Base-by-base conservation (phyloP, 139 green algal genomes). In the Coelastrella sp. region DNA sequence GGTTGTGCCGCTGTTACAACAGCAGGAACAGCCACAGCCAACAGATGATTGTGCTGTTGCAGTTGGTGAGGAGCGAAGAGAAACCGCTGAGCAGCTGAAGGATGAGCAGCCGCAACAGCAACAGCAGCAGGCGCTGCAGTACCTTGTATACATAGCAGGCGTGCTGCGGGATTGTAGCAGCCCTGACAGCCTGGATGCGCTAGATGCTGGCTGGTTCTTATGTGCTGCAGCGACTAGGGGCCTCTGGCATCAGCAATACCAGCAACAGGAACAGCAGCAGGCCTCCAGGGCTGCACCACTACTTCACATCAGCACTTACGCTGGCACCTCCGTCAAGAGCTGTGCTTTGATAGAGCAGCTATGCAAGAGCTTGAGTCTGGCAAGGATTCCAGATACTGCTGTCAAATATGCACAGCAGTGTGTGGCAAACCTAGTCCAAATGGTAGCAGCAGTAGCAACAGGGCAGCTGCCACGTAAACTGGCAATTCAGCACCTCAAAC, bases 181-280 rank as follows among this genome's bases (percentile, higher is more conserved):
- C 59, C 59, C 58, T 57, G 80, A 85, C 3, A 73, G 59, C 59
- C 19, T 85, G 5, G 80, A 85, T 73, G 80, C 80, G 0, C 5
- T 85, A 2, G 80, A 85, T 73, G 80, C 80, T 19, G 80, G 58
- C 5, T 85, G 80, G 80, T 85, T 74, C n/a, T 57, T 84, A 56
- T 66, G 32, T 20, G 78, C 78, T 57, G 80, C 80, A 2, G 57
- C 22, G 7, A 83, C 54, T 54, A 64, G 54, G 10, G 47, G 47
- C 56, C 4, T 32, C 47, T 83, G 76, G 76, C 54, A 66, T 8
- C 76, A 83, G 76, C 54, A 32, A 32, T 7, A 80, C n/a, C 74
- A 80, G 74, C 74, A 80, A n/a, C n/a, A 17, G 71, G 16, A 7
- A 23, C 71, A 77, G 71, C n/a, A n/a, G n/a, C n/a, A n/a, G n/a